Evolutionary conservation across 2,329 filamentous ascomycete species (phyloP).

Genomic region (Xylaria sp.): DNA sequence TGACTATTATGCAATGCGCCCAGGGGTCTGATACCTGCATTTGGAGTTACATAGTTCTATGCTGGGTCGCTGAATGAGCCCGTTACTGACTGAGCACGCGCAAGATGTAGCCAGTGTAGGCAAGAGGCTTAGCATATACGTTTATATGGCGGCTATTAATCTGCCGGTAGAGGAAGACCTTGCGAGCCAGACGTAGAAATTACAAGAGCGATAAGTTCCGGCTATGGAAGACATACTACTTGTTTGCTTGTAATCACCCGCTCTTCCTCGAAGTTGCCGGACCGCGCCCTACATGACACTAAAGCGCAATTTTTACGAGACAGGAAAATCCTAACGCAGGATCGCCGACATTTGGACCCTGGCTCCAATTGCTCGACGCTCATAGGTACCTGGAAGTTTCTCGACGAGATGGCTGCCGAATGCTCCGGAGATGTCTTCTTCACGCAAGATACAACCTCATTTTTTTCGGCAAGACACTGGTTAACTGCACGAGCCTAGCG

Average conservation of each 20-base stretch:
- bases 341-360: neutral
- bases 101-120: neutral
- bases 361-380: neutral
- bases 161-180: conserved; percentile 6
- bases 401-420: neutral
- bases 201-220: neutral
- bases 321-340: neutral
- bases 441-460: neutral
- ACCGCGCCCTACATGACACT: neutral
- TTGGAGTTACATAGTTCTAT: conserved; percentile 4
- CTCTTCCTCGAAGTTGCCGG: neutral
- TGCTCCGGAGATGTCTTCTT: neutral
- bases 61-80: neutral
- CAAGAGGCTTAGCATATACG: conserved; percentile 1
- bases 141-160: neutral
- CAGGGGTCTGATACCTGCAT: neutral
- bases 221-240: neutral
- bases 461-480: neutral
- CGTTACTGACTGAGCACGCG: neutral
- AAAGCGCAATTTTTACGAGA: conserved; percentile 2
- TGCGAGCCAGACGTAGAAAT: neutral
- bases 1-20: conserved; percentile 14
- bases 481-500: neutral
- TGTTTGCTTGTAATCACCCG: neutral
- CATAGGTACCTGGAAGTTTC: neutral